Conservation (phyloP, 257 asterid species). For the Fraxinus pennsylvanica region DNA sequence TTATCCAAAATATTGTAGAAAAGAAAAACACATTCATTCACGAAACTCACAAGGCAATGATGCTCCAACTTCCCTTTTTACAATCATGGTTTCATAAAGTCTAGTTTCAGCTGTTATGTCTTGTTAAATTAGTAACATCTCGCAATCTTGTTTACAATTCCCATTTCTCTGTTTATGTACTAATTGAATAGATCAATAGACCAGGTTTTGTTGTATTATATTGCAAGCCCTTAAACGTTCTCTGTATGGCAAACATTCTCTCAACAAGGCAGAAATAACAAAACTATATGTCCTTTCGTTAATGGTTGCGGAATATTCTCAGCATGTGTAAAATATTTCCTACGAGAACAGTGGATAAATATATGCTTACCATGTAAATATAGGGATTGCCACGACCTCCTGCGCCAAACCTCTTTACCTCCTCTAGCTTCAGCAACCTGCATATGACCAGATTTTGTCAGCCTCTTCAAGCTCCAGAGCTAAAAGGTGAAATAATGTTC, state of each 20-base stretch:
- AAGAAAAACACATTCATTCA: background rate
- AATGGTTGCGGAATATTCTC: background rate
- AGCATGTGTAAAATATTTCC: background rate
- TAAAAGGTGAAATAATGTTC: background rate
- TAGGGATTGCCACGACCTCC: conserved; percentile 91
- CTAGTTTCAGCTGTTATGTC: background rate
- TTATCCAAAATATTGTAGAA: background rate
- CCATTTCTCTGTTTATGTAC: background rate
- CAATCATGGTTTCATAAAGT: background rate
- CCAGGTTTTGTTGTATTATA: background rate
- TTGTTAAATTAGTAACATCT: background rate
- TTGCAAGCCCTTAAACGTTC: background rate
- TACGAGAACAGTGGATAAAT: background rate
- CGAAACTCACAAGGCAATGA: background rate
- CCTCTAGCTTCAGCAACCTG: conserved; percentile 75
- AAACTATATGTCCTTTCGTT: background rate
- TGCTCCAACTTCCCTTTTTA: background rate
- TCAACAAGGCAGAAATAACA: background rate
- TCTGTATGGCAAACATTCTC: background rate
- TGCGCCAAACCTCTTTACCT: conserved; percentile 80
- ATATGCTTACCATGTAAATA: conserved; percentile 65
- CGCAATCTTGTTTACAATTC: background rate
- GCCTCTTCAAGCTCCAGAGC: background rate
- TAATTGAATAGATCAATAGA: background rate
- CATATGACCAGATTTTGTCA: conserved; percentile 23